These are phyloP conservation scores for Rhododendron simsii DNA, from an alignment of 148 eudicot genomes.

Conservation along the genomic window DNA sequence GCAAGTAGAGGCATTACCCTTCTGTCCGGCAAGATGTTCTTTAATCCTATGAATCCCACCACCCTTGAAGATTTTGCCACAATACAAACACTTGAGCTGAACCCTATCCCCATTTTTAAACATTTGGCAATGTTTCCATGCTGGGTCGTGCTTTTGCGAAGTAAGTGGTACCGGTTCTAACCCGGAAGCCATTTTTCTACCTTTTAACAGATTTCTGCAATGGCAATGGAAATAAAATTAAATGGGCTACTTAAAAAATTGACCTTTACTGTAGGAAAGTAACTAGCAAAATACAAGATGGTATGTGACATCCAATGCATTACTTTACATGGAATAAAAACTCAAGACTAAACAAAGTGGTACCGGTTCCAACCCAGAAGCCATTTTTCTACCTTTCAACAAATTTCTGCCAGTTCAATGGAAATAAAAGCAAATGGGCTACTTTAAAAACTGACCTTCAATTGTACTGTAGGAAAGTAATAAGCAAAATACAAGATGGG, in stretches of 20 bases:
- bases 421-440: background rate
- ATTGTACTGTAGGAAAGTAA: background rate
- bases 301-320: background rate
- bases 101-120: constrained; percentile 67
- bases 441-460: background rate
- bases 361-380: background rate
- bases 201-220: background rate
- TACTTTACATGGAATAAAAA: background rate
- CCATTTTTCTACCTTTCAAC: constrained; percentile 27
- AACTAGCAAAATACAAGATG: background rate
- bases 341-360: background rate
- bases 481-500: background rate
- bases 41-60: constrained; percentile 95
- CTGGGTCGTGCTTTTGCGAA: constrained; percentile 91
- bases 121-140: constrained; percentile 94
- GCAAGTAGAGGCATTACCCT: constrained; percentile 71
- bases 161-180: constrained; percentile 66
- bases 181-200: constrained; percentile 43
- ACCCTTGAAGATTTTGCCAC: constrained; percentile 83
- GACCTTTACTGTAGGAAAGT: background rate
- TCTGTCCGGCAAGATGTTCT: constrained; percentile 84
- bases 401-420: background rate
- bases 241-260: background rate
- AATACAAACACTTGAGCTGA: constrained; percentile 78
- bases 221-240: background rate